Evolutionary conservation across 192 early-diverging fungal genomes (phyloP).

Genomic region (Hyaloraphidium curvatum): DNA sequence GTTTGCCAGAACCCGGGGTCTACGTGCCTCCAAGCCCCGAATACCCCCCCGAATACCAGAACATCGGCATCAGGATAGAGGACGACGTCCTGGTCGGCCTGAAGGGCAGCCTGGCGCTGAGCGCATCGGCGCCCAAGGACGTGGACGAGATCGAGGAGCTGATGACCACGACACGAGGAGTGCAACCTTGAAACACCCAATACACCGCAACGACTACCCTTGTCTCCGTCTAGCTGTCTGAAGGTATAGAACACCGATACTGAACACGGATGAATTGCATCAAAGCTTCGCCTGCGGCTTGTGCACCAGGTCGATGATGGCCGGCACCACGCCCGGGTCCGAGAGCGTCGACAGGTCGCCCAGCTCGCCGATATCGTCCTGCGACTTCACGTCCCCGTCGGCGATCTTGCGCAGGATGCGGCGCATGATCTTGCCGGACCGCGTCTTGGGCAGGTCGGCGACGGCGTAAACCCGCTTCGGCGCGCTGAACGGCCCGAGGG

Average conservation of each 20-base stretch:
- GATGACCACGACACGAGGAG: too few relatives aligned
- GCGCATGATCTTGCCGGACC: slow-evolving; percentile 91
- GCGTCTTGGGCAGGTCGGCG: slow-evolving; percentile 86
- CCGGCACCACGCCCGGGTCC: slow-evolving; percentile 28
- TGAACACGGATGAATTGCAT: too few relatives aligned
- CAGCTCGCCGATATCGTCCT: slow-evolving; percentile 20
- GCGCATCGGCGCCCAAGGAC: too few relatives aligned
- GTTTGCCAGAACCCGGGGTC: slow-evolving; percentile 55
- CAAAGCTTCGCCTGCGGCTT: too few relatives aligned
- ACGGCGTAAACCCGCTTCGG: slow-evolving; percentile 58
- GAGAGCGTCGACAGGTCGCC: slow-evolving; percentile 82
- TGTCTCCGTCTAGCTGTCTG: too few relatives aligned
- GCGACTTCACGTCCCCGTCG: slow-evolving; percentile 36
- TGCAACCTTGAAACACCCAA: too few relatives aligned
- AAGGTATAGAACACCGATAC: too few relatives aligned
- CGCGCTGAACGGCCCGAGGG: slow-evolving; percentile 86
- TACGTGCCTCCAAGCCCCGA: slow-evolving; percentile 55
- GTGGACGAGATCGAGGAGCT: too few relatives aligned
- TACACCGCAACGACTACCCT: too few relatives aligned
- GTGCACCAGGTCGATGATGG: too few relatives aligned
- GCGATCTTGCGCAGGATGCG: slow-evolving; percentile 86
- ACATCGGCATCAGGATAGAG: slow-evolving; percentile 87
- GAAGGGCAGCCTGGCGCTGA: too few relatives aligned
- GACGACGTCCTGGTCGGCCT: too few relatives aligned
- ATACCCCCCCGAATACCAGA: slow-evolving; percentile 64